phyloP scores from a whole-genome alignment of 495 filamentous ascomycete genomes.

The Penicillium ochrochloron region DNA sequence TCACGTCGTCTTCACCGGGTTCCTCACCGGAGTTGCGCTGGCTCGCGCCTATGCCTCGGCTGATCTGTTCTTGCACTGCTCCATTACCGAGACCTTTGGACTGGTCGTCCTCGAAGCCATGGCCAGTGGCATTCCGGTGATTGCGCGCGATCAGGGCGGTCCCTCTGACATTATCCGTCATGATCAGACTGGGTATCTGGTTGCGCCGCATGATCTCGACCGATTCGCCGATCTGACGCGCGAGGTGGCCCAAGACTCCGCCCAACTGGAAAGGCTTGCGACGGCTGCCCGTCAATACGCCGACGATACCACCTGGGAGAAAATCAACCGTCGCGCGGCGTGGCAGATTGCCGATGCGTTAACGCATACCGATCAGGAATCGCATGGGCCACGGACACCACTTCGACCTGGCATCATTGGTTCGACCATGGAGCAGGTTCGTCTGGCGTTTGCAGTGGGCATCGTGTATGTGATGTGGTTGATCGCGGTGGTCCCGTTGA shows the following conservation, averaged over 20 bases:
- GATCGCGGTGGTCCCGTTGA: conserved; percentile 42
- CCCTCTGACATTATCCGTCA: conserved; percentile 64
- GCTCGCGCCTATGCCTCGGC: conserved; percentile 62
- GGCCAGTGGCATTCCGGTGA: conserved; percentile 66
- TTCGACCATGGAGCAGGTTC: conserved; percentile 29
- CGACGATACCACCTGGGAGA: conserved; percentile 65
- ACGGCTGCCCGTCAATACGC: conserved; percentile 53
- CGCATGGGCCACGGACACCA: conserved; percentile 13
- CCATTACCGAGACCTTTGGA: conserved; percentile 69
- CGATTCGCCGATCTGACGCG: conserved; percentile 53
- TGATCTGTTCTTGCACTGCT: conserved; percentile 68
- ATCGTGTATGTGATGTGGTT: conserved; percentile 42
- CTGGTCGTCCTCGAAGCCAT: conserved; percentile 68
- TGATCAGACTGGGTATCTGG: conserved; percentile 59
- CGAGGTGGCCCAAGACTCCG: conserved; percentile 42
- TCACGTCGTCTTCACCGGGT: conserved; percentile 62
- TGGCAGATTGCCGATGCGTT: conserved; percentile 59
- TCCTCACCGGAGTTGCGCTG: conserved; percentile 56
- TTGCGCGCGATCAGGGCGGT: conserved; percentile 66
- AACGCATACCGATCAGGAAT: conserved; percentile 35
- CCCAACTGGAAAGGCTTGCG: conserved; percentile 42
- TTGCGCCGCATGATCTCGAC: conserved; percentile 57
- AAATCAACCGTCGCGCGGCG: conserved; percentile 64
- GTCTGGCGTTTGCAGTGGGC: conserved; percentile 32
- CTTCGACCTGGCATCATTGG: conserved; percentile 21